Conservation (phyloP, 768 basidiomycete genomes). For the Boletus rubescentipes region DNA sequence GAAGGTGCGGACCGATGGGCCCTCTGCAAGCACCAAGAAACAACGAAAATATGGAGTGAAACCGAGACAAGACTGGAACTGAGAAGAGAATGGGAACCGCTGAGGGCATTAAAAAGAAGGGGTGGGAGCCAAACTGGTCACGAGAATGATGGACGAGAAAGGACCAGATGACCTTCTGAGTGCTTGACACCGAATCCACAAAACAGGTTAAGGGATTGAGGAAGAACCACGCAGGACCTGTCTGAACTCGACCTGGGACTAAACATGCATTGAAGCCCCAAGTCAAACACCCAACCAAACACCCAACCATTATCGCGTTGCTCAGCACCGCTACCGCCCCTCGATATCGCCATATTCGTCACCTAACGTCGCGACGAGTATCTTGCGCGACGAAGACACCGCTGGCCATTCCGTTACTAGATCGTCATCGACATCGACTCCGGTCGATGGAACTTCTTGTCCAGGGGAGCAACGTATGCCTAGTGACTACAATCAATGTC, state of each 20-base stretch:
- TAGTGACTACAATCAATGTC: constrained; percentile 9
- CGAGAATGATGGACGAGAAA: neutral
- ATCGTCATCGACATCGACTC: too few species aligned
- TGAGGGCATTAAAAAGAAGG: neutral
- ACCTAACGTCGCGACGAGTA: too few species aligned
- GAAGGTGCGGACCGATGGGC: neutral
- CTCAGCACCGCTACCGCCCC: neutral
- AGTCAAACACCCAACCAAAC: too few species aligned
- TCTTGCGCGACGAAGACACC: too few species aligned
- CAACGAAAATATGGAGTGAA: neutral
- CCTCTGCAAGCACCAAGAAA: constrained; percentile 1
- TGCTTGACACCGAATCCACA: neutral
- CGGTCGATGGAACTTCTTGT: too few species aligned
- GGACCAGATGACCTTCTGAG: neutral
- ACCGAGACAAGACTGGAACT: neutral
- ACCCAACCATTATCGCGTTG: too few species aligned
- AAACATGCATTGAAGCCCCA: neutral
- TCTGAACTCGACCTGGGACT: neutral
- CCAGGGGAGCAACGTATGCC: constrained; percentile 8
- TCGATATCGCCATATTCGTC: too few species aligned
- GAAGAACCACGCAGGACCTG: neutral
- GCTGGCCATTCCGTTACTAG: too few species aligned
- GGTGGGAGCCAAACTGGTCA: neutral
- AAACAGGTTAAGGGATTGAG: neutral
- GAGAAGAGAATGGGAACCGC: too few species aligned